Evolutionary conservation across 768 basidiomycete genomes (phyloP).

Genomic region (Podaxis mareebaensis): DNA sequence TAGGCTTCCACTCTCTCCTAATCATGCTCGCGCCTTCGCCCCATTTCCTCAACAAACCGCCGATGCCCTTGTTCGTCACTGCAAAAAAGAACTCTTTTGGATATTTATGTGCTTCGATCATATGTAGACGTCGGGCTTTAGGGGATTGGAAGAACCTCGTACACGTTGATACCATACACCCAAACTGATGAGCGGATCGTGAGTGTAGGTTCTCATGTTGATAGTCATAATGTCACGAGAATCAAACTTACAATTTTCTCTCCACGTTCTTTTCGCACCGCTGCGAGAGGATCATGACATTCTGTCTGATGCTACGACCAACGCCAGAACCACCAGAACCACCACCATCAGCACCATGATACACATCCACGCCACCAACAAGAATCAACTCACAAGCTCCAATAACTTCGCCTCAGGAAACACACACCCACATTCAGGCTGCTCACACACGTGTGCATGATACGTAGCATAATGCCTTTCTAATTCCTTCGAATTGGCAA

Average conservation of each 20-base stretch:
- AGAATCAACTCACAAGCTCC: conserved; percentile 63
- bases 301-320: conserved; percentile 72
- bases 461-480: conserved; percentile 83
- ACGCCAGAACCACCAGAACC: not conserved
- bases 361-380: conserved; percentile 4
- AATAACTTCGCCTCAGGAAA: conserved; percentile 83
- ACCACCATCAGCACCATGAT: not conserved
- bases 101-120: conserved; percentile 80
- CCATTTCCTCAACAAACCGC: conserved; percentile 76
- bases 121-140: conserved; percentile 75
- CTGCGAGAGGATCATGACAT: conserved; percentile 86
- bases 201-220: conserved; percentile 15
- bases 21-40: conserved; percentile 84
- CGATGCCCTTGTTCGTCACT: conserved; percentile 89
- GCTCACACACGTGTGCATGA: conserved; percentile 82
- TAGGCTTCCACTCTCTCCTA: conserved; percentile 66
- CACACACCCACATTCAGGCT: conserved; percentile 68
- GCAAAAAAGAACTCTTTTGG: conserved; percentile 92
- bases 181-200: conserved; percentile 50
- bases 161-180: conserved; percentile 70
- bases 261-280: conserved; percentile 72
- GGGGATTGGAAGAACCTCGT: conserved; percentile 66
- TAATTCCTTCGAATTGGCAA: conserved; percentile 66
- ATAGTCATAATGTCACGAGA: not conserved
- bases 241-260: conserved; percentile 74